Evolutionary conservation across 129 eudicot genomes (phyloP), one percentile per base, ranked within the genome.

Genomic region (Oenanthe sinensis): DNA sequence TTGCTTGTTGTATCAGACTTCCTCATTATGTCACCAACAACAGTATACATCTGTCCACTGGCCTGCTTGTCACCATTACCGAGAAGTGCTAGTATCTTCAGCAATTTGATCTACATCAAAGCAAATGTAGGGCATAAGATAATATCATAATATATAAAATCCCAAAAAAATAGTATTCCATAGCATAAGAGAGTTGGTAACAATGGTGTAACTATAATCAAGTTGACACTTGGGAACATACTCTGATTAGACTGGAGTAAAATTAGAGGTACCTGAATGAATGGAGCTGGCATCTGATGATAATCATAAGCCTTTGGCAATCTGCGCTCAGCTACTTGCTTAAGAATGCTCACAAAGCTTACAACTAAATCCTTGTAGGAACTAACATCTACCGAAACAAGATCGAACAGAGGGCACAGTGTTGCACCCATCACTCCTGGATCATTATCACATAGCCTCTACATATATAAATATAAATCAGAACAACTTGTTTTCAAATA

Each of bases 251-350:
- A 22, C n/a, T 58, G 26, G 28, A n/a, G 67, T n/a, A 58, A 22
- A n/a, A 8, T n/a, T 58, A 22, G 1, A 8, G 24, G 74, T 83
- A 89, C 99, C 97, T 96, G 99, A 84, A 96, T 88, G 85, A 96
- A 96, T 75, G 99, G 99, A 82, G 99, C 99, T 71, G 99, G 99
- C 86, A 91, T 96, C 87, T 96, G 99, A 86, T 96, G 99, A 89
- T 96, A 96, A 79, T 96, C 99, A 81, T 92, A 96, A 84, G 90
- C 90, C 85, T 96, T 96, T 24, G 99, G 99, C 83, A 96, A 80
- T 86, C 97, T 90, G 71, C 97, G 97, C 65, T 96, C 99, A 43
- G 99, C 97, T 75, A 96, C 97, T 96, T 96, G 99, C 84, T 96
- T 96, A 71, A 96, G 92, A 86, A 96, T 96, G 87, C 89, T 92